Evolutionary conservation across 2,329 filamentous ascomycete species (phyloP).

Genomic region (Ophiocordyceps camponoti-saundersi): DNA sequence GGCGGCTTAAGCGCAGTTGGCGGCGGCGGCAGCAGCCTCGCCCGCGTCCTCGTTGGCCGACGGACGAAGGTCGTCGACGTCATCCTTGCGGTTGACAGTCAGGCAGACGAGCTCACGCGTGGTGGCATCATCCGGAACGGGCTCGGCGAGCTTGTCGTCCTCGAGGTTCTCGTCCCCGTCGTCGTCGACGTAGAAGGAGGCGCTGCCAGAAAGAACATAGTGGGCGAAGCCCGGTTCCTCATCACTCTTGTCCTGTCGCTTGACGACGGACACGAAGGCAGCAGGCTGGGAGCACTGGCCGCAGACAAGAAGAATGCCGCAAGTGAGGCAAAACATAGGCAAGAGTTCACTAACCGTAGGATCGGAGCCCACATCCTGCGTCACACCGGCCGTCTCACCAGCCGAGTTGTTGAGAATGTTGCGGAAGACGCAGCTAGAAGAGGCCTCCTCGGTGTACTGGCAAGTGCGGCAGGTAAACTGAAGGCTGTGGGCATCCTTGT

Average conservation of each 20-base stretch:
- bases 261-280: slow-evolving; percentile 7
- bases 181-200: slow-evolving; percentile 19
- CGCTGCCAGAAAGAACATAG: slow-evolving; percentile 6
- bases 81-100: not conserved
- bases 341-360: slow-evolving; percentile 75
- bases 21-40: not conserved
- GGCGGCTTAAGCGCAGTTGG: not conserved
- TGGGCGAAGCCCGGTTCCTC: slow-evolving; percentile 13
- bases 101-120: not conserved
- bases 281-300: slow-evolving; percentile 17
- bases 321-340: slow-evolving; percentile 26
- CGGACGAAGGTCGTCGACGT: not conserved
- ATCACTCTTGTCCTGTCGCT: slow-evolving; percentile 4
- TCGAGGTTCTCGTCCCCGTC: slow-evolving; percentile 22
- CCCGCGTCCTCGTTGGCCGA: not conserved
- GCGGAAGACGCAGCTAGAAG: slow-evolving; percentile 84
- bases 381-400: slow-evolving; percentile 91
- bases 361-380: slow-evolving; percentile 91
- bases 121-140: not conserved
- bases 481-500: slow-evolving; percentile 64
- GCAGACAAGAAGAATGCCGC: slow-evolving; percentile 27
- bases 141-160: slow-evolving; percentile 7
- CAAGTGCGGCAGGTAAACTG: slow-evolving; percentile 95
- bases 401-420: slow-evolving; percentile 84
- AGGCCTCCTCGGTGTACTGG: slow-evolving; percentile 74